Conservation (phyloP, 2,329 filamentous ascomycete species). For the Fusarium concolor region DNA sequence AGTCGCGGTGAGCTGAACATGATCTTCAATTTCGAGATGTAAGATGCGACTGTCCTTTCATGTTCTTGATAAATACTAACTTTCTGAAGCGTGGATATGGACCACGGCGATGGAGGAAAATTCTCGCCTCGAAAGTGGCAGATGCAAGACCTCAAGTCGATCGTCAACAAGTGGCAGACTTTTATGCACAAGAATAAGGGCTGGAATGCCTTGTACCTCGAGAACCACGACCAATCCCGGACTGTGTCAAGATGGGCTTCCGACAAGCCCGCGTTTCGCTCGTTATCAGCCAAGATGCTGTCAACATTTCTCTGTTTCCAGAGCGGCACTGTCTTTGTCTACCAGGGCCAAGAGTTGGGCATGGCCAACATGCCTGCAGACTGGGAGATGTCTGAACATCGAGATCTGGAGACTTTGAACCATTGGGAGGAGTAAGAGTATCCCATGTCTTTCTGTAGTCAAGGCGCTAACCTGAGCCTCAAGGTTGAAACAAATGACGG, state of each 20-base stretch:
- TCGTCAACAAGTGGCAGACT: slow-evolving; percentile 57
- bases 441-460: accelerated
- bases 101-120: slow-evolving; percentile 57
- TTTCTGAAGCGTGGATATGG: slow-evolving; percentile 62
- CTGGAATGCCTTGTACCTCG: slow-evolving; percentile 71
- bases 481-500: slow-evolving; percentile 11
- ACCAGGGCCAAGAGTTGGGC: slow-evolving; percentile 71
- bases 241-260: slow-evolving; percentile 61
- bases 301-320: slow-evolving; percentile 54
- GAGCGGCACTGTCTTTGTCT: slow-evolving; percentile 66
- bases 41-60: neutral
- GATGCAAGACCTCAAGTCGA: slow-evolving; percentile 31
- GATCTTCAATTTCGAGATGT: slow-evolving; percentile 70
- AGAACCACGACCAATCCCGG: slow-evolving; percentile 72
- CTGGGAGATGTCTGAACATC: slow-evolving; percentile 61
- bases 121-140: slow-evolving; percentile 29
- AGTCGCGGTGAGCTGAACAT: slow-evolving; percentile 66
- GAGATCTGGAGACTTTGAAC: slow-evolving; percentile 41
- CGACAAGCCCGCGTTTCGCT: slow-evolving; percentile 44
- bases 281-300: slow-evolving; percentile 64
- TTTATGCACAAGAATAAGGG: slow-evolving; percentile 57
- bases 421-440: slow-evolving; percentile 32
- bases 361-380: slow-evolving; percentile 63
- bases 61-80: neutral
- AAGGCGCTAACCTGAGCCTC: neutral